A percentile compares a stretch with the other conserved stretches of the same genome.
Conservation (phyloP, 1,139 yeast species). For the Yamadazyma epiphylla region DNA sequence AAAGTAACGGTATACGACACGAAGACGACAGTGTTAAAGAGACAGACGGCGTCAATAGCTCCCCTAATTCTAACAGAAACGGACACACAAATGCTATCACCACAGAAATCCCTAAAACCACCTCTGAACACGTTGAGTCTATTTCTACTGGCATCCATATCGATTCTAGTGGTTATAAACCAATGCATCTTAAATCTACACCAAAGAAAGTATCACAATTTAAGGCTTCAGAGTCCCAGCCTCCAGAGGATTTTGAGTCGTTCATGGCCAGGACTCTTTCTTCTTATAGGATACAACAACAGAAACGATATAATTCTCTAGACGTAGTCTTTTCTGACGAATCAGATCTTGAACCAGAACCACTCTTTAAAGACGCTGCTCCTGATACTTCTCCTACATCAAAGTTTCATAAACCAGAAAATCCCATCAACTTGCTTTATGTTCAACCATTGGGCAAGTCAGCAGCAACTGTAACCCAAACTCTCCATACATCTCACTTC, state of each 20-base stretch:
- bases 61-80: too few species aligned
- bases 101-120: too few species aligned
- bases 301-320: slow-evolving; percentile 13
- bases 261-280: slow-evolving; percentile 33
- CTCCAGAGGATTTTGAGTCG: slow-evolving; percentile 27
- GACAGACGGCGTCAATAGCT: too few species aligned
- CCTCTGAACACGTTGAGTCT: too few species aligned
- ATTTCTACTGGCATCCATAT: too few species aligned
- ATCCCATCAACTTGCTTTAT: slow-evolving; percentile 21
- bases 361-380: slow-evolving; percentile 2
- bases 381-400: slow-evolving; percentile 10
- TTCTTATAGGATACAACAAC: slow-evolving; percentile 29
- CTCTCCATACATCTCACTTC: slow-evolving; percentile 36
- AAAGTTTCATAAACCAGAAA: slow-evolving; percentile 13
- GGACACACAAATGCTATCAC: too few species aligned
- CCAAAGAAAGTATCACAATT: too few species aligned
- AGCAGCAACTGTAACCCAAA: slow-evolving; percentile 35
- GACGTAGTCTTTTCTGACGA: slow-evolving; percentile 9
- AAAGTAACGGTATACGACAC: too few species aligned
- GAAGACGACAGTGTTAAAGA: too few species aligned
- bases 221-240: too few species aligned
- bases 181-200: too few species aligned
- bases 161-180: too few species aligned
- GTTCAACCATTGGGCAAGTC: slow-evolving; percentile 22
- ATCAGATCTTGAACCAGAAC: slow-evolving; percentile 1